These are phyloP conservation scores for Dactylellina drechsleri DNA, from an alignment of 2,329 filamentous ascomycete species.

Conservation along the genomic window DNA sequence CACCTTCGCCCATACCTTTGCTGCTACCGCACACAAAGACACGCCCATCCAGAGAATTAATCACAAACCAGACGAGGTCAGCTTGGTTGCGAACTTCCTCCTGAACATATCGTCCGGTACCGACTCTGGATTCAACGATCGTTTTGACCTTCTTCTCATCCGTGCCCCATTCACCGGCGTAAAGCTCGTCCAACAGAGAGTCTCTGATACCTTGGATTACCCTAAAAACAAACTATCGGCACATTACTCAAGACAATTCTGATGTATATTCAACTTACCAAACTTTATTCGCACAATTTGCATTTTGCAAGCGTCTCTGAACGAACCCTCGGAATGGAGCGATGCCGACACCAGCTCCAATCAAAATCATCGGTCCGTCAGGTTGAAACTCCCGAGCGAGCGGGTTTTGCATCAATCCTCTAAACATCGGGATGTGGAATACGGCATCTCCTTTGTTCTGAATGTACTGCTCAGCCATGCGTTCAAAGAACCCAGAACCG, in stretches of 20 bases:
- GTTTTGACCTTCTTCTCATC: conserved; percentile 87
- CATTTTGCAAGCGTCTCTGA: conserved; percentile 88
- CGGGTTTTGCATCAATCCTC: conserved; percentile 96
- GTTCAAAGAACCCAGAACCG: conserved; percentile 92
- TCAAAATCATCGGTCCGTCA: conserved; percentile 96
- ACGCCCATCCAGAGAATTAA: conserved; percentile 93
- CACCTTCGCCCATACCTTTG: conserved; percentile 97
- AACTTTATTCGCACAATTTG: conserved; percentile 96
- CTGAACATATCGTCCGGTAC: conserved; percentile 90
- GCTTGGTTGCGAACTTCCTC: conserved; percentile 92
- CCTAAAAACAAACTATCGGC: conserved; percentile 48
- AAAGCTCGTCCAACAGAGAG: conserved; percentile 92
- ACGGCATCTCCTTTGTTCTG: conserved; percentile 61
- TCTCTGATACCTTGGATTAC: conserved; percentile 94
- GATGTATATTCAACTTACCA: conserved; percentile 66
- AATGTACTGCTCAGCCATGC: conserved; percentile 69
- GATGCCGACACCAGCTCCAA: conserved; percentile 95
- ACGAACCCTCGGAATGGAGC: conserved; percentile 98
- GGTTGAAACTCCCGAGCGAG: conserved; percentile 89
- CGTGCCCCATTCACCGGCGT: conserved; percentile 94
- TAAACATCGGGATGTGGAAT: conserved; percentile 93
- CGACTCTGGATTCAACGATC: conserved; percentile 78
- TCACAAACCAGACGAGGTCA: conserved; percentile 97
- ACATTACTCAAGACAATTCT: background rate
- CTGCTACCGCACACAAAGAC: conserved; percentile 96